These are phyloP conservation scores for Quercus agrifolia DNA, from an alignment of 306 rosid genomes.

Conservation along the genomic window DNA sequence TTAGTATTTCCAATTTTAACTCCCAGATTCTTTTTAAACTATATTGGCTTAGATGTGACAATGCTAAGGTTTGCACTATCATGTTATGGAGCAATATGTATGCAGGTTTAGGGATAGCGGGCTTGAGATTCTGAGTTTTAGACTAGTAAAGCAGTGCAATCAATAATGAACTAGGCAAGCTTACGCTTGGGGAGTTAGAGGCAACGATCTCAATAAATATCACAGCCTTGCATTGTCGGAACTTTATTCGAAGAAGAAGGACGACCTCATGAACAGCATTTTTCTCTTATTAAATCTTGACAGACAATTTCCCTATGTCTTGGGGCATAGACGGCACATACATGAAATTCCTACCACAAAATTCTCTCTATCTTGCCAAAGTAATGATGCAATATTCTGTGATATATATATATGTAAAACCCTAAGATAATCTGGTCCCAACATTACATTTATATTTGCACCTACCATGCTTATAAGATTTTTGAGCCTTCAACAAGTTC, in stretches of 20 bases:
- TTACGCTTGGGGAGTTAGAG: not conserved
- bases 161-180: not conserved
- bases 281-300: not conserved
- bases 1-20: not conserved
- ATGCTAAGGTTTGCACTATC: not conserved
- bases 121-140: not conserved
- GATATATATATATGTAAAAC: no score
- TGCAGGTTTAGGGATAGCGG: not conserved
- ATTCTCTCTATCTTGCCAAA: not conserved
- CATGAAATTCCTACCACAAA: not conserved
- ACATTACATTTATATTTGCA: not conserved
- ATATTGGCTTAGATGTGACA: not conserved
- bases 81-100: not conserved
- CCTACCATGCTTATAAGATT: not conserved
- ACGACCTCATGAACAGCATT: not conserved
- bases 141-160: not conserved
- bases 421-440: not conserved
- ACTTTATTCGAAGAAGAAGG: not conserved
- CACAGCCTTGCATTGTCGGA: constrained; percentile 10
- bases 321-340: constrained; percentile 20
- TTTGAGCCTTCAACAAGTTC: constrained; percentile 18
- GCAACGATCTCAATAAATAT: constrained; percentile 25
- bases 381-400: not conserved
- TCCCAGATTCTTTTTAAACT: not conserved
- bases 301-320: constrained; percentile 25